Evolutionary conservation across 352 stramenopile species (phyloP).

Genomic region (Pythium coloratum): DNA sequence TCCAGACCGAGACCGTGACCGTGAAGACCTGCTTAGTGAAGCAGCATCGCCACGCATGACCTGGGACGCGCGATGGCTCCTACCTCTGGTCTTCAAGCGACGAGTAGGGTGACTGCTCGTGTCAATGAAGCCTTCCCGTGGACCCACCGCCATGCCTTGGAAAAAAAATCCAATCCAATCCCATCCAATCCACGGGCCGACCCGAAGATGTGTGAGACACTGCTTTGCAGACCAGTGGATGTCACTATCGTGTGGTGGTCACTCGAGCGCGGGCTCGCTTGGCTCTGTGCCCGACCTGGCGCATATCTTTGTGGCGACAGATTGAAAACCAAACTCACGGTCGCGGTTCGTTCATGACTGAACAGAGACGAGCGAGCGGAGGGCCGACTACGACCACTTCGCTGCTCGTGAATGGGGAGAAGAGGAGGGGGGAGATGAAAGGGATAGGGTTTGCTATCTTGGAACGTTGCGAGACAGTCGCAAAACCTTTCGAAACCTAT

Average conservation of each 20-base stretch:
- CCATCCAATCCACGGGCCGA: conserved; percentile 2
- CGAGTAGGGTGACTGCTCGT: not conserved
- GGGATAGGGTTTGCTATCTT: not conserved
- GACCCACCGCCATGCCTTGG: conserved; percentile 7
- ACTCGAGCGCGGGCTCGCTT: conserved; percentile 17
- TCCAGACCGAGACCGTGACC: not conserved
- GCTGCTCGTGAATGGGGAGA: not conserved
- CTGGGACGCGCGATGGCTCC: not conserved
- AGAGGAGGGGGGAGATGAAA: not conserved
- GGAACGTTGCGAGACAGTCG: not conserved
- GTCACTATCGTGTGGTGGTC: conserved; percentile 11
- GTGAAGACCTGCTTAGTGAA: not conserved
- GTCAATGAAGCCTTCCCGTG: conserved; percentile 6
- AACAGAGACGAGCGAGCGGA: not conserved
- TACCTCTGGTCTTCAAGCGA: not conserved
- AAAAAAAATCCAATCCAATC: not conserved
- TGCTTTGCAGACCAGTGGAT: conserved; percentile 4
- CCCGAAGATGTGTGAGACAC: conserved; percentile 18
- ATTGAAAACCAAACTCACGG: not conserved
- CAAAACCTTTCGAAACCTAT: not conserved
- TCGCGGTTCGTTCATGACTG: not conserved
- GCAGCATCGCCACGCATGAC: not conserved
- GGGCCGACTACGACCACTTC: not conserved
- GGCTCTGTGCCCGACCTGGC: conserved; percentile 10
- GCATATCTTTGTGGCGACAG: conserved; percentile 24